Conservation (phyloP, 2,329 filamentous ascomycete species). For the Plenodomus tracheiphilus region DNA sequence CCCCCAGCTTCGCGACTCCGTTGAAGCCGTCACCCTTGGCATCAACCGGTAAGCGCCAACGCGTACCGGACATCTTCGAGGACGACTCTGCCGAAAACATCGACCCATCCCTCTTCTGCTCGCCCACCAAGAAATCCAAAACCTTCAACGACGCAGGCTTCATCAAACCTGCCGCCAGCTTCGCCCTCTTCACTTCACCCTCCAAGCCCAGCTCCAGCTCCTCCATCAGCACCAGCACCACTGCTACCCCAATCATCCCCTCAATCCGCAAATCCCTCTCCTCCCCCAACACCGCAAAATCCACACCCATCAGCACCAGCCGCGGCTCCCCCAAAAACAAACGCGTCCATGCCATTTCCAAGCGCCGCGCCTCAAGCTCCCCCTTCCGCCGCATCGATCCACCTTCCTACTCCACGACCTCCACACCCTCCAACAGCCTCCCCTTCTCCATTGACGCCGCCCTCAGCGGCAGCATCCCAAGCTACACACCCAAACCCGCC, state of each 20-base stretch:
- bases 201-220: slow-evolving; percentile 25
- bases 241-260: slow-evolving; percentile 31
- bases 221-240: slow-evolving; percentile 24
- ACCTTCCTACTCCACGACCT: slow-evolving; percentile 60
- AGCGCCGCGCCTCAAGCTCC: slow-evolving; percentile 64
- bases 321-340: slow-evolving; percentile 77
- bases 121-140: slow-evolving; percentile 59
- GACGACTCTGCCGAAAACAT: slow-evolving; percentile 62
- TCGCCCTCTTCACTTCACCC: slow-evolving; percentile 42
- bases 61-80: slow-evolving; percentile 49
- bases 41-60: slow-evolving; percentile 50
- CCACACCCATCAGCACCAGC: slow-evolving; percentile 55
- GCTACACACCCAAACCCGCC: slow-evolving; percentile 56
- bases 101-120: slow-evolving; percentile 56
- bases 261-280: slow-evolving; percentile 46
- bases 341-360: slow-evolving; percentile 68
- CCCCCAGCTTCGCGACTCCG: slow-evolving; percentile 36
- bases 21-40: slow-evolving; percentile 33
- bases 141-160: slow-evolving; percentile 37
- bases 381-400: slow-evolving; percentile 72
- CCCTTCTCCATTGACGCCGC: slow-evolving; percentile 87
- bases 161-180: slow-evolving; percentile 47
- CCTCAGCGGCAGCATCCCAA: slow-evolving; percentile 73
- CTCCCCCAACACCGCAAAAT: slow-evolving; percentile 47
- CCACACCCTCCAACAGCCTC: slow-evolving; percentile 41